phyloP scores from a whole-genome alignment of 2,329 filamentous ascomycete genomes.

The Sporothrix pallida region DNA sequence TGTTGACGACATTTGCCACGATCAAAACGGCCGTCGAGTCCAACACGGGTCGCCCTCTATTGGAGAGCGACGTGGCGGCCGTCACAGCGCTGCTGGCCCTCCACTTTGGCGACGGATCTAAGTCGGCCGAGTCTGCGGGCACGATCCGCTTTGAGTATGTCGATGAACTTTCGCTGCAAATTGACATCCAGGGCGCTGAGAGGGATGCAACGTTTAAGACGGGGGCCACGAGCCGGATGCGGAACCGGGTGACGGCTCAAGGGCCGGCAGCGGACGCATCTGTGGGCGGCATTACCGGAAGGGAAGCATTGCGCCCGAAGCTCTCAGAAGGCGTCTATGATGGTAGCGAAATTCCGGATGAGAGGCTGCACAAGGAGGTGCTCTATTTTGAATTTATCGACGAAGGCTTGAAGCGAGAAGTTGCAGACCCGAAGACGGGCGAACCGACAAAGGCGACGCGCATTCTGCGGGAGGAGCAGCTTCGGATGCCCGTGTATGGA shows the following conservation, averaged over 20 bases:
- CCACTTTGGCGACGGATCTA: conserved; percentile 13
- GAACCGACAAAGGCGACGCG: conserved; percentile 71
- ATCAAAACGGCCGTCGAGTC: conserved; percentile 83
- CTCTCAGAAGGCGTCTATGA: conserved; percentile 18
- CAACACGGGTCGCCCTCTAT: conserved; percentile 74
- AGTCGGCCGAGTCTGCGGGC: conserved; percentile 60
- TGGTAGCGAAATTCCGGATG: no score
- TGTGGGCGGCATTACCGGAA: conserved; percentile 61
- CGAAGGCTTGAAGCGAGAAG: conserved; percentile 84
- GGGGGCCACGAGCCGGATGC: conserved; percentile 57
- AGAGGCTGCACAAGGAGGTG: conserved; percentile 64
- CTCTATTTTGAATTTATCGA: conserved; percentile 92
- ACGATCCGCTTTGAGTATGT: conserved; percentile 86
- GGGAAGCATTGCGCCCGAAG: conserved; percentile 47
- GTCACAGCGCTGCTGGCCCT: conserved; percentile 63
- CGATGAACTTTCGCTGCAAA: conserved; percentile 80
- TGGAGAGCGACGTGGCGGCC: conserved; percentile 78
- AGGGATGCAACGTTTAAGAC: conserved; percentile 68
- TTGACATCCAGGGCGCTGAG: conserved; percentile 74
- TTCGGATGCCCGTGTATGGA: conserved; percentile 91
- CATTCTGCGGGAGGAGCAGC: conserved; percentile 74
- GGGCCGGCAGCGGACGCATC: conserved; percentile 60
- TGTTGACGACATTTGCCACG: conserved; percentile 89
- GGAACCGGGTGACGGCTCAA: conserved; percentile 46
- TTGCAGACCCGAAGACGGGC: conserved; percentile 72